phyloP scores from a whole-genome alignment of 768 basidiomycete species.

The Rhizopogon vulgaris region DNA sequence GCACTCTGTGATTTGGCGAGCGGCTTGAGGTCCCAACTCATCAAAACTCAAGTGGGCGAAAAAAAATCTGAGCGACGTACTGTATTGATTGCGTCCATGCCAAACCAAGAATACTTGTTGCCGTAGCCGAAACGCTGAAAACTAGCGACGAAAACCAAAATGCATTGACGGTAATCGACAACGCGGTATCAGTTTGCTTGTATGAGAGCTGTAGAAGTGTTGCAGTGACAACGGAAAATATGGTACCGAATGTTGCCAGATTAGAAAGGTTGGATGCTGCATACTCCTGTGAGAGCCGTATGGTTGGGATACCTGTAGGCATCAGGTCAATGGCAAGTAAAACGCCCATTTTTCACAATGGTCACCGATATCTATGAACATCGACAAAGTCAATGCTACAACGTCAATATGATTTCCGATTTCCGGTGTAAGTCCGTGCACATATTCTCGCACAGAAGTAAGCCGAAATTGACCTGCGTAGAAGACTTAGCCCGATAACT shows the following conservation, averaged over 20 bases:
- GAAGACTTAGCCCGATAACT: not conserved
- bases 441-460: conserved; percentile 37
- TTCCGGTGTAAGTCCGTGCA: conserved; percentile 34
- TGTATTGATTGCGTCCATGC: conserved; percentile 43
- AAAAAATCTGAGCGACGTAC: conserved; percentile 19
- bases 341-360: not conserved
- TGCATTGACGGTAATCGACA: conserved; percentile 30
- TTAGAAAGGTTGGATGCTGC: conserved; percentile 35
- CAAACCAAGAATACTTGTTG: conserved; percentile 36
- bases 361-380: conserved; percentile 41
- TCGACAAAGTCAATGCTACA: conserved; percentile 30
- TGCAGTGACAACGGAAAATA: conserved; percentile 39
- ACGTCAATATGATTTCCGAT: conserved; percentile 37
- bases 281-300: conserved; percentile 37
- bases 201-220: conserved; percentile 36
- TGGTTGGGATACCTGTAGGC: conserved; percentile 33
- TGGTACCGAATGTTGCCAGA: conserved; percentile 37
- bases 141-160: conserved; percentile 42
- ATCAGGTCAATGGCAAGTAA: not conserved
- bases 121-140: conserved; percentile 38
- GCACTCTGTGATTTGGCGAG: conserved; percentile 49
- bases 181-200: conserved; percentile 13
- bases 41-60: conserved; percentile 7
- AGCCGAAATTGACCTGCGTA: conserved; percentile 35
- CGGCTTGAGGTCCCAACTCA: conserved; percentile 30